Evolutionary conservation across 257 asterid genomes (phyloP), one percentile per base, ranked within the genome.

Genomic region (Nemophila menziesii): DNA sequence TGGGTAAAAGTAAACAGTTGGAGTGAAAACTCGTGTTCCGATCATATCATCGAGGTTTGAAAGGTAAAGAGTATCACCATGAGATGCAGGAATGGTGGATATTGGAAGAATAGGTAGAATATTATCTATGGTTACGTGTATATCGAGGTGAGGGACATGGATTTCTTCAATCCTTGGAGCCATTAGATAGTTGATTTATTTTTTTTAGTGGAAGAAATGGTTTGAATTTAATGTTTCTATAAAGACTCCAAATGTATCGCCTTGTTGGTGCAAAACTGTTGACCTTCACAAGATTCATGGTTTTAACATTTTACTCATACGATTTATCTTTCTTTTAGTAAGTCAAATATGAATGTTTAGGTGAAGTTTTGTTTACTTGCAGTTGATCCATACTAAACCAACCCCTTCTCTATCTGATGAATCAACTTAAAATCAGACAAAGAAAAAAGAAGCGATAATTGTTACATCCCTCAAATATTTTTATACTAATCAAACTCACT

Each of bases 31-130:
- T 1, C 93, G 92, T 11, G 71, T 71, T 6, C 97, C 95, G 34
- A 87, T 55, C 85, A 77, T 75, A 65, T 87, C 95, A 51, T 87
- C 97, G 7, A 87, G 92, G 60, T 87, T 87, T 7, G 97, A 83
- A 69, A 87, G 92, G 69, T 82, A 87, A 16, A 82, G 93, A 46
- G 40, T 60, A 10, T 68, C 69, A 11, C 61, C 75, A 20, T 62
- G 27, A 20, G 62, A 24, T 12, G 49, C 52, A 2, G 85, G 61
- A 16, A 57, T 56, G 34, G 58, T 26, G 18, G 44, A 18, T 22
- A 65, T 49, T 5, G 94, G 67, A 21, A 54, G 60, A 50, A 80
- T 61, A 0, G 73, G 71, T 23, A 62, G 49, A 10, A 74, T 51
- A 20, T 44, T 33, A 36, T 82, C 74, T 13, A 86, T 27, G 38